phyloP scores from a whole-genome alignment of 2,329 filamentous ascomycete species.

The Emmonsiellopsis sp. region DNA sequence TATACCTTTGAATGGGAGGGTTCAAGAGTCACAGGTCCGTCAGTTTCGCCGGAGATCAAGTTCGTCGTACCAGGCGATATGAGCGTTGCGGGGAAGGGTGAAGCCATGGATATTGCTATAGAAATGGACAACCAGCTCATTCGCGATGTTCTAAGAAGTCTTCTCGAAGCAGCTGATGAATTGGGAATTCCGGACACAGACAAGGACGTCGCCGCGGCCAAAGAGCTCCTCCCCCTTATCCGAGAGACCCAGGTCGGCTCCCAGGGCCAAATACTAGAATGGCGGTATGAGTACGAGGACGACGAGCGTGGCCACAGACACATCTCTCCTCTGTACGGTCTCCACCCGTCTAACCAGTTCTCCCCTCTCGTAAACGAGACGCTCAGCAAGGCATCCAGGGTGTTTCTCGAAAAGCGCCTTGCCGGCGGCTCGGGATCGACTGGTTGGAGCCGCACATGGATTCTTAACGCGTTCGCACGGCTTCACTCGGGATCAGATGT shows the following conservation, averaged over 20 bases:
- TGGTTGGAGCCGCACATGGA: slow-evolving; percentile 43
- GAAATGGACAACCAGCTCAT: slow-evolving; percentile 39
- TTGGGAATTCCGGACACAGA: background rate
- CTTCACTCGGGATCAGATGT: slow-evolving; percentile 29
- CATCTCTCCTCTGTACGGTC: slow-evolving; percentile 41
- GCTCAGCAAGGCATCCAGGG: slow-evolving; percentile 16
- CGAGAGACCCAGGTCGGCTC: slow-evolving; percentile 13
- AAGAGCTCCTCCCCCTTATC: slow-evolving; percentile 8
- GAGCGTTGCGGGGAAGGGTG: background rate
- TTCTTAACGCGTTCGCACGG: slow-evolving; percentile 38
- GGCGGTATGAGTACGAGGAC: slow-evolving; percentile 27
- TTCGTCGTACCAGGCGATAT: slow-evolving; percentile 7
- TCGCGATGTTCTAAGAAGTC: slow-evolving; percentile 27
- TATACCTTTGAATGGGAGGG: slow-evolving; percentile 5
- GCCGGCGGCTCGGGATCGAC: slow-evolving; percentile 34
- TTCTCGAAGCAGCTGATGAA: slow-evolving; percentile 6
- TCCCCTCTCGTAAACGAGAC: slow-evolving; percentile 22
- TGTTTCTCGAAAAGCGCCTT: slow-evolving; percentile 12
- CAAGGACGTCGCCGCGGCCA: slow-evolving; percentile 1
- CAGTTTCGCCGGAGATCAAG: slow-evolving; percentile 15
- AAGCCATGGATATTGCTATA: slow-evolving; percentile 20
- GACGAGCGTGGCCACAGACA: slow-evolving; percentile 43
- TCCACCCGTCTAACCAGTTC: slow-evolving; percentile 37
- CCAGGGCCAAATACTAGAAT: slow-evolving; percentile 23
- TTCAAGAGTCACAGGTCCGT: slow-evolving; percentile 12